Conservation (phyloP, 1,284 basidiomycete genomes). For the Sanguinoderma infundibulare region DNA sequence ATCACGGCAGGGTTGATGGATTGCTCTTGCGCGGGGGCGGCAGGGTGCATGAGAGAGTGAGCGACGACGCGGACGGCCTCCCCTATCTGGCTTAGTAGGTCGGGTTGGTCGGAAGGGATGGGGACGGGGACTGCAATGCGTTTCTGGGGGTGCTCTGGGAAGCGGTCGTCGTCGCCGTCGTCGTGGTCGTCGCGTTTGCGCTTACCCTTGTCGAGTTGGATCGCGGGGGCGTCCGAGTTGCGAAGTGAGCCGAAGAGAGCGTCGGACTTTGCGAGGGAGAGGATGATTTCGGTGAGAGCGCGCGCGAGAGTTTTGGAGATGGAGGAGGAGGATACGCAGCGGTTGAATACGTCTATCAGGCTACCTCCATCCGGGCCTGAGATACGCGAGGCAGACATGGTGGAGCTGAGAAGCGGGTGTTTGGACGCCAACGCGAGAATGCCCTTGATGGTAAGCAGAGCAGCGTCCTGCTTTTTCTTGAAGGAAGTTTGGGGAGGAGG, state of each 20-base stretch:
- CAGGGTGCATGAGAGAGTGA: constrained; percentile 47
- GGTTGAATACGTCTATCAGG: constrained; percentile 58
- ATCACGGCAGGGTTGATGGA: constrained; percentile 59
- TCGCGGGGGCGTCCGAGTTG: constrained; percentile 59
- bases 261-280: constrained; percentile 66
- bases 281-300: constrained; percentile 59
- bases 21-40: constrained; percentile 35
- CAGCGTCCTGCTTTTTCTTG: constrained; percentile 55
- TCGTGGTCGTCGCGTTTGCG: constrained; percentile 67
- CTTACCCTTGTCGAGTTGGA: constrained; percentile 66
- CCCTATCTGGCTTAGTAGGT: constrained; percentile 53
- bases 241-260: constrained; percentile 64
- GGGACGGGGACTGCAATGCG: constrained; percentile 38
- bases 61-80: constrained; percentile 61
- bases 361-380: constrained; percentile 51
- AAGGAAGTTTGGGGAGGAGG: constrained; percentile 13
- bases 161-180: constrained; percentile 45
- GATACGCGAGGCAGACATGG: constrained; percentile 53
- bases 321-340: constrained; percentile 48
- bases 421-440: constrained; percentile 61
- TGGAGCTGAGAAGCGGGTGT: constrained; percentile 56
- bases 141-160: constrained; percentile 42
- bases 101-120: constrained; percentile 31
- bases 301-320: constrained; percentile 57
- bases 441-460: constrained; percentile 61